Evolutionary conservation across 73 alveolate genomes (phyloP).

Genomic region (Blepharisma stoltei): DNA sequence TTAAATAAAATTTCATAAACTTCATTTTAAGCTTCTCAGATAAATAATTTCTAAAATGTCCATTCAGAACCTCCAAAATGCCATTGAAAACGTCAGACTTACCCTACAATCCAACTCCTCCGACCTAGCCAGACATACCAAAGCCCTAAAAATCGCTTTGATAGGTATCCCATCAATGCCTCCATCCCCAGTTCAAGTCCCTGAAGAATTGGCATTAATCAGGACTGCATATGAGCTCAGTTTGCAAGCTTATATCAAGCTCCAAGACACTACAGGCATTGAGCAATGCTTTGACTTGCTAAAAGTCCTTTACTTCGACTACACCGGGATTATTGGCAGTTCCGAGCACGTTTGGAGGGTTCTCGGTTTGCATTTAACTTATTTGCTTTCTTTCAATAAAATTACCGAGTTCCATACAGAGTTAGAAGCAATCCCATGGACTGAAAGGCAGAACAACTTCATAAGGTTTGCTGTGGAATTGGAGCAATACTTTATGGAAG

Average conservation of each 20-base stretch:
- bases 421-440: conserved; percentile 52
- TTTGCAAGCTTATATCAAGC: conserved; percentile 47
- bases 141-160: no score
- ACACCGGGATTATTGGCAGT: conserved; percentile 43
- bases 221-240: conserved; percentile 67
- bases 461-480: conserved; percentile 60
- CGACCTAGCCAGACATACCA: no score
- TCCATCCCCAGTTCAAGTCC: conserved; percentile 29
- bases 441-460: conserved; percentile 39
- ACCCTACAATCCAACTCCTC: no score
- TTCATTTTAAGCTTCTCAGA: no score
- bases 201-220: background rate
- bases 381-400: conserved; percentile 55
- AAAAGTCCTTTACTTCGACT: conserved; percentile 52
- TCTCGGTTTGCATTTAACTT: conserved; percentile 54
- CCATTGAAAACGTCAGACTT: no score
- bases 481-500: conserved; percentile 86
- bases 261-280: conserved; percentile 45
- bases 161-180: conserved; percentile 16
- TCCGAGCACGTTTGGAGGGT: conserved; percentile 47
- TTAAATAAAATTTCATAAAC: no score
- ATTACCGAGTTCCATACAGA: conserved; percentile 69
- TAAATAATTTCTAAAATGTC: no score
- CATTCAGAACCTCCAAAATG: no score
- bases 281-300: conserved; percentile 56